Conservation (phyloP, 495 filamentous ascomycete genomes). For the Talaromyces stipitatus region DNA sequence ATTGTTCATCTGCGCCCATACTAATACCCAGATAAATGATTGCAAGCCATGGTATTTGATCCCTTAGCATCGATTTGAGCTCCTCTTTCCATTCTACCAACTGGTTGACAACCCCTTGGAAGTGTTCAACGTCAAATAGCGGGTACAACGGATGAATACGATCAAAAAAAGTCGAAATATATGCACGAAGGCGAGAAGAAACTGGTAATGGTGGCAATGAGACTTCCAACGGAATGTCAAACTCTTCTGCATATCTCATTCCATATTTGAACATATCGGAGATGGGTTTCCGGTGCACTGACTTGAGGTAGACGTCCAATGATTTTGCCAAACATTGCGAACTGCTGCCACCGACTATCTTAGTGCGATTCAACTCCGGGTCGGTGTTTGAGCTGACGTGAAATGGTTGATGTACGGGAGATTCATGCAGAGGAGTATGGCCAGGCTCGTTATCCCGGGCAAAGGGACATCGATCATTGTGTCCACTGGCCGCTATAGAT, state of each 20-base stretch:
- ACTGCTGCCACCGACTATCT: slow-evolving; percentile 1
- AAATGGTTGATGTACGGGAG: slow-evolving; percentile 4
- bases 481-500: not conserved
- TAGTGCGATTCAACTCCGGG: not conserved
- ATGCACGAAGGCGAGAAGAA: not conserved
- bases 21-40: not conserved
- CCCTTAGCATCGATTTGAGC: not conserved
- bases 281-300: not conserved
- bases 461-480: not conserved
- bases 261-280: slow-evolving; percentile 2
- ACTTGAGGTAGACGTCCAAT: not conserved
- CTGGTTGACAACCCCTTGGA: not conserved
- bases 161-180: not conserved
- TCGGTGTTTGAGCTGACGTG: slow-evolving; percentile 3
- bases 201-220: not conserved
- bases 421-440: not conserved
- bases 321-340: slow-evolving; percentile 5
- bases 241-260: slow-evolving; percentile 1
- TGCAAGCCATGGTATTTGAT: slow-evolving; percentile 5
- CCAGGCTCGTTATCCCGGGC: not conserved
- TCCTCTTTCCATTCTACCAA: not conserved
- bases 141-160: not conserved
- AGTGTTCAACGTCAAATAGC: not conserved
- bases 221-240: slow-evolving; percentile 2
- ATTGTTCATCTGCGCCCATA: not conserved